phyloP scores from a whole-genome alignment of 1,284 basidiomycete genomes.

The Hymenochaete sp. region DNA sequence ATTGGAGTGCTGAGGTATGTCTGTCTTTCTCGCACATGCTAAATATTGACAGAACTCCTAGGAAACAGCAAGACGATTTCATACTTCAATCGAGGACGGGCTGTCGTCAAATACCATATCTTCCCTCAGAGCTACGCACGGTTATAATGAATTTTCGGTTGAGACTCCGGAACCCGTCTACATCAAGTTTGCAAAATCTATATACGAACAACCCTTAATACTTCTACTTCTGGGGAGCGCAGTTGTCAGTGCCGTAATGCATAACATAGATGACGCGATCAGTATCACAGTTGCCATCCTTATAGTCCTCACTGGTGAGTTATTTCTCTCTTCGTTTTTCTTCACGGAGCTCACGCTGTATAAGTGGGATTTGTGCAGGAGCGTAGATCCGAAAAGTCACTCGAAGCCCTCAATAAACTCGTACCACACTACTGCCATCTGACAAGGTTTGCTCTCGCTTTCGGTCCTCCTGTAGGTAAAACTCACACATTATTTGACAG shows the following conservation, averaged over 20 bases:
- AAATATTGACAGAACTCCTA: slow-evolving; percentile 24
- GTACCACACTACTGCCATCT: slow-evolving; percentile 95
- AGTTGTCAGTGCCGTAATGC: slow-evolving; percentile 80
- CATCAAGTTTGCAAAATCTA: slow-evolving; percentile 86
- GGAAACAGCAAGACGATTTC: slow-evolving; percentile 62
- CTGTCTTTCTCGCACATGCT: neutral
- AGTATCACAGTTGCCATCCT: slow-evolving; percentile 91
- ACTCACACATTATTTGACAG: slow-evolving; percentile 29
- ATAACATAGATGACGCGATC: slow-evolving; percentile 89
- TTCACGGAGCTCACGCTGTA: slow-evolving; percentile 3
- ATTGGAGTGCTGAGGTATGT: slow-evolving; percentile 49
- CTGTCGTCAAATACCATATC: slow-evolving; percentile 58
- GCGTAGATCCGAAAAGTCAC: slow-evolving; percentile 86
- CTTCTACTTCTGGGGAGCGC: slow-evolving; percentile 85
- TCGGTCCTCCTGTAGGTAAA: slow-evolving; percentile 11
- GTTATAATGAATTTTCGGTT: slow-evolving; percentile 95
- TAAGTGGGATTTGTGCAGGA: slow-evolving; percentile 94
- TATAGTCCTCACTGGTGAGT: slow-evolving; percentile 85
- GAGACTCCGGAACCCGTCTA: slow-evolving; percentile 69
- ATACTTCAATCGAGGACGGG: slow-evolving; percentile 54
- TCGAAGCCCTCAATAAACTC: slow-evolving; percentile 93
- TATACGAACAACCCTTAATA: slow-evolving; percentile 91
- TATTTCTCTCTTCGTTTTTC: slow-evolving; percentile 4
- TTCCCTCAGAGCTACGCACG: slow-evolving; percentile 60
- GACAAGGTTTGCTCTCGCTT: slow-evolving; percentile 46